phyloP scores from a whole-genome alignment of 176 grass and related monocot species.

The Rhipidocladum racemiflorum region DNA sequence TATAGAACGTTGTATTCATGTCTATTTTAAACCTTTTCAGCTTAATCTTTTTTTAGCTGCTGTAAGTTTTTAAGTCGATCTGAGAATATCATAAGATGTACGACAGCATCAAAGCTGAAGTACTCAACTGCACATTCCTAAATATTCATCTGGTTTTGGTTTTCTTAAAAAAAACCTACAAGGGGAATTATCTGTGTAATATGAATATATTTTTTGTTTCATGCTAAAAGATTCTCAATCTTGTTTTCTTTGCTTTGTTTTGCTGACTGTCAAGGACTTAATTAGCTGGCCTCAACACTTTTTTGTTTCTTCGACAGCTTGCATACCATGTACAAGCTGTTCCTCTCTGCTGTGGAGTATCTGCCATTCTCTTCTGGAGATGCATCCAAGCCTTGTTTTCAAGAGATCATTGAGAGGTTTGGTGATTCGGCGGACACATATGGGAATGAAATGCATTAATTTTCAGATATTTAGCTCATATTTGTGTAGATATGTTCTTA shows the following conservation, averaged over 20 bases:
- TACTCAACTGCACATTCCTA: not conserved
- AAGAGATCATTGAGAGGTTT: slow-evolving; percentile 96
- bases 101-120: too few relatives aligned
- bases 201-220: not conserved
- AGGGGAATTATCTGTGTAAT: not conserved
- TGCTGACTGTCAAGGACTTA: not conserved
- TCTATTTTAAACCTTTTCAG: not conserved
- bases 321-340: slow-evolving; percentile 88
- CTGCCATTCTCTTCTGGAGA: slow-evolving; percentile 74
- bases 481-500: slow-evolving; percentile 14
- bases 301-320: slow-evolving; percentile 51
- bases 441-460: not conserved
- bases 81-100: not conserved
- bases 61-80: not conserved
- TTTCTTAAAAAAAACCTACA: not conserved
- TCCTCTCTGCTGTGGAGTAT: slow-evolving; percentile 87
- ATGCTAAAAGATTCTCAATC: not conserved
- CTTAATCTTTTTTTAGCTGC: not conserved
- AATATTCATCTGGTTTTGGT: not conserved
- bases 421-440: slow-evolving; percentile 26
- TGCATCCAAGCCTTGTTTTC: slow-evolving; percentile 69
- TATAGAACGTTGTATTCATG: not conserved
- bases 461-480: slow-evolving; percentile 7
- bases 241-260: slow-evolving; percentile 2
- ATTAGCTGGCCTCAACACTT: not conserved